Base-by-base conservation (phyloP, 2,329 filamentous ascomycete species). In the Metarhizium humberi region DNA sequence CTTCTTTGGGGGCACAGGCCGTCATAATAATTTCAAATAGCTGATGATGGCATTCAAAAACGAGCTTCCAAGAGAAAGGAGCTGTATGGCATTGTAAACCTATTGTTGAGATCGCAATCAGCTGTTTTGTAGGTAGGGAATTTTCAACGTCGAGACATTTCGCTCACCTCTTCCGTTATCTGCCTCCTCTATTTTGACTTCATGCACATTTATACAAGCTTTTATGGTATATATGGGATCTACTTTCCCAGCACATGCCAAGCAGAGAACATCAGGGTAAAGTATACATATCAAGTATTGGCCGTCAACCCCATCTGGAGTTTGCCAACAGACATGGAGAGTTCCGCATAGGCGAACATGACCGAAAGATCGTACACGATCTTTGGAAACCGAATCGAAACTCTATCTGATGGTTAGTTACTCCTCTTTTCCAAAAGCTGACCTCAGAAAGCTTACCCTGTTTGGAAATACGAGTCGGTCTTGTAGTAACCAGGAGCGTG, bases 41-140 rank as follows among this genome's bases (percentile, higher is more conserved):
- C 57, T 88, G 84, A 60, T 87, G 81, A 55, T 87, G 79, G 60
- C 82, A 82, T 66, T 94, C 86, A 64, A 97, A 96, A 3, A 90
- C 78, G 11, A 96, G 65, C 67, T 97, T 99, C 92, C 92, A 97
- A 1, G 91, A 94, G 68, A 89, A 89, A 0, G 88, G 85, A 1
- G 89, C 88, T 3, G 88, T 89, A 59, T 94, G 86, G 64, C 91
- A 96, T 75, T 92, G 90, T 7, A 97, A 68, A 0, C 90, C 91
- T 95, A 29, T 43, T 20, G 5, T 36, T 16, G 16, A 29, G 45
- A 29, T 20, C 4, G 10, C 5, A 13, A 16, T 48, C 45, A 48
- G 45, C 25, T n/a, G 11, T 4, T n/a, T 34, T 48, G 45, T 48
- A 13, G 20, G 11, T 13, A 6, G 11, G 11, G 6, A 30, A 4